Conservation (phyloP, 2,329 filamentous ascomycete genomes). For the Colletotrichum sp. region DNA sequence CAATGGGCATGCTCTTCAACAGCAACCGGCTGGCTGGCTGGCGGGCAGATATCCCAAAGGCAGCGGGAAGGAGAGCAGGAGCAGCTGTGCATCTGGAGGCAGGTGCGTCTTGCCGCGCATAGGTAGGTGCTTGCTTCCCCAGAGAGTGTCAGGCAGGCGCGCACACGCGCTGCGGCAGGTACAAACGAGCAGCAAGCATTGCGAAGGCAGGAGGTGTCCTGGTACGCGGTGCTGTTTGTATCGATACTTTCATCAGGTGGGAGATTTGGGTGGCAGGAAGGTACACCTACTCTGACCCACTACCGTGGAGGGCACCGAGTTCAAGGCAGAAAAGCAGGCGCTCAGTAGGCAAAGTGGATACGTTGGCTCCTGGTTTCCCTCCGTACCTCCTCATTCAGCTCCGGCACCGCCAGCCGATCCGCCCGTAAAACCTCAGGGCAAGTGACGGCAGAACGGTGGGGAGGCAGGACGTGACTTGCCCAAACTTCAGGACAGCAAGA, state of each 20-base stretch:
- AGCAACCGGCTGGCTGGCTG: not conserved
- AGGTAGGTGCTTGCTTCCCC: not conserved
- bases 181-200: not conserved
- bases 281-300: not conserved
- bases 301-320: not conserved
- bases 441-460: not conserved
- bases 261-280: not conserved
- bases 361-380: slow-evolving; percentile 3
- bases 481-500: not conserved
- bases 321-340: not conserved
- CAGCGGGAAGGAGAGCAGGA: not conserved
- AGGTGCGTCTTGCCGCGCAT: not conserved
- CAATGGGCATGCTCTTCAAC: not conserved
- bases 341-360: not conserved
- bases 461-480: not conserved
- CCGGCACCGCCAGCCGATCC: slow-evolving; percentile 24
- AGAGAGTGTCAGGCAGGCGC: slow-evolving; percentile 6
- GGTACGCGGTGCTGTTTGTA: not conserved
- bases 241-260: not conserved
- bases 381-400: slow-evolving; percentile 16
- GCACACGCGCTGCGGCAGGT: slow-evolving; percentile 6
- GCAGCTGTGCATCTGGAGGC: not conserved
- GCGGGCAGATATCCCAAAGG: not conserved
- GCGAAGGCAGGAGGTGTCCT: not conserved
- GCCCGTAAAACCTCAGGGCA: slow-evolving; percentile 16